Base-by-base conservation (phyloP, 1,139 yeast species). In the Schwanniomyces etchellsii region DNA sequence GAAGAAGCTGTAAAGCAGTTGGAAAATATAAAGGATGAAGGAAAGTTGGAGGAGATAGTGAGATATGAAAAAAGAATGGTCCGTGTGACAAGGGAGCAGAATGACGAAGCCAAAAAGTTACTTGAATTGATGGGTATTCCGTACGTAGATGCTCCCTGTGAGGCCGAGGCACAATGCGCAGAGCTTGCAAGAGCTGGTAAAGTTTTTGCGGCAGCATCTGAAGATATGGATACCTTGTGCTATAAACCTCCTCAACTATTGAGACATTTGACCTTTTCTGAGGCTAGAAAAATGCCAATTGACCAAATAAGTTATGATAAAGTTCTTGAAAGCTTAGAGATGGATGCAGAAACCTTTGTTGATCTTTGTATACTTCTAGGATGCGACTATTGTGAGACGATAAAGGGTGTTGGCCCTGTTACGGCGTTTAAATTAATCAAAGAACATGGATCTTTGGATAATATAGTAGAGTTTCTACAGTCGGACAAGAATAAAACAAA, bases 151-250 rank as follows among this genome's bases (percentile, higher is more conserved):
- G 97, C 98, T 0, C 98, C 99, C 1, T 82, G 96, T 54, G 99
- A 91, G 57, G 99, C 99, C 1, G 99, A 91, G 53, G 96, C 98
- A 0, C 97, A 91, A 49, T 91, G 98, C 64, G 98, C 98, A 0
- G 94, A 79, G 42, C 61, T 91, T 35, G 96, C 97, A 2, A 74
- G 77, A 37, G 76, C 77, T 11, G 96, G 95, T 4, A 81, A 81
- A 49, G 97, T 91, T 0, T 91, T 79, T 52, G 98, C 95, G 9
- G 96, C 98, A 2, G 99, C 97, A 1, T 84, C 95, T 3, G 99
- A 91, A 54, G 99, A 91, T 74, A 91, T 91, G 98, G 99, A 91
- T 58, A 93, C 98, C 0, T 57, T 91, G 35, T 91, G 97, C 48
- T 91, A 91, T 53, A 79, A 77, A 33, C 85, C 97, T 2, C 94